Base-by-base conservation (phyloP, 179 eudicot genomes). In the Beta lomatogona region DNA sequence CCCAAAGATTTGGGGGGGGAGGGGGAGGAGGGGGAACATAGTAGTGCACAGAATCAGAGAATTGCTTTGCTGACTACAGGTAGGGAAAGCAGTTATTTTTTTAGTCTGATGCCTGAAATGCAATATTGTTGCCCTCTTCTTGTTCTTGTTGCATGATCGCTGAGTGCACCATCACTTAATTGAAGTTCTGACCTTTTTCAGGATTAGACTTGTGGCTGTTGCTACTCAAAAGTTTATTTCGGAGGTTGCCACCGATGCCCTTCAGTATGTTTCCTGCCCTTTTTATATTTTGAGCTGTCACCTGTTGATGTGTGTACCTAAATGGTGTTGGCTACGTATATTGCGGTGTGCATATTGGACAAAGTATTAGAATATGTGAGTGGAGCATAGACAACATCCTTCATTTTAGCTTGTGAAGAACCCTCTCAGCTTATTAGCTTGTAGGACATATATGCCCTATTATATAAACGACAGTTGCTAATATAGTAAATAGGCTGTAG, bases 201-300 rank as follows among this genome's bases (percentile, higher is more conserved):
- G 97, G 87, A 93, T 91, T 63, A 86, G 99, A 86, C 88, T 95
- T 70, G 98, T 95, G 41, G 90, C 98, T 73, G 98, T 95, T 83
- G 98, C 99, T 76, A 91, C 99, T 10, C 98, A 94, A 89, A 95
- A 95, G 82, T 95, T 95, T 50, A 85, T 95, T 69, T 85, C 95
- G 4, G 98, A 95, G 77, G 93, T 95, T 78, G 98, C 98, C 7
- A 88, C 91, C 66, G 98, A 95, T 79, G 91, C 99, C 72, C 93
- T 92, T 84, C 98, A 92, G 98, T 92, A 91, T 21, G 97, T 91
- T 83, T 36, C 78, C 71, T 59, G 65, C 45, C 44, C 60, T 36
- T 76, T 60, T 11, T 65, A 48, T 77, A 63, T 19, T 67, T 18
- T 31, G 18, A 61, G 6, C 65, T 61, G 25, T 63, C 21, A 65